Percentiles rank a stretch among this genome's conserved stretches.
Evolutionary conservation across 768 basidiomycete species (phyloP).

Genomic region (Boletus sp.): DNA sequence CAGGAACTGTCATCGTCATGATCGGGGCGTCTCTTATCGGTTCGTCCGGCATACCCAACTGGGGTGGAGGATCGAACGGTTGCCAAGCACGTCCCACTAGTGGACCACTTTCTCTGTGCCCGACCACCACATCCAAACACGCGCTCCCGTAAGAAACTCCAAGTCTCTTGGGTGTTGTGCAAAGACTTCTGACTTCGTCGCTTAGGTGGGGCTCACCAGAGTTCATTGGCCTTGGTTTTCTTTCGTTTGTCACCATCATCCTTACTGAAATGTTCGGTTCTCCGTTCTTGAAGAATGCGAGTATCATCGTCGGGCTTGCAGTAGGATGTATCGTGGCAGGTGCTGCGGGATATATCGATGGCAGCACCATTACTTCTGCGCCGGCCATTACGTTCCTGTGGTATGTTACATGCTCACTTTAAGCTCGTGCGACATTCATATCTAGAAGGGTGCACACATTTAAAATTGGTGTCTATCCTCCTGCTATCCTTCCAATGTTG

Average conservation of each 20-base stretch:
- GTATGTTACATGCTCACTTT: constrained; percentile 26
- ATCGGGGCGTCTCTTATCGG: constrained; percentile 80
- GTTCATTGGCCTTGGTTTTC: constrained; percentile 84
- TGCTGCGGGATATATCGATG: constrained; percentile 73
- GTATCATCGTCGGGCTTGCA: constrained; percentile 69
- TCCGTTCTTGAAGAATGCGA: constrained; percentile 80
- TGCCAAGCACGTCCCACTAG: constrained; percentile 58
- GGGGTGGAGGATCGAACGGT: constrained; percentile 80
- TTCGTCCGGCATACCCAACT: constrained; percentile 68
- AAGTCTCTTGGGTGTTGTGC: neutral
- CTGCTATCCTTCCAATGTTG: constrained; percentile 60
- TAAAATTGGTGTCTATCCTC: constrained; percentile 72
- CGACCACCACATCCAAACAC: constrained; percentile 63
- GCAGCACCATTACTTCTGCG: constrained; percentile 57
- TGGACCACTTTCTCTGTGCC: constrained; percentile 71
- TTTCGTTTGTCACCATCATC: constrained; percentile 74
- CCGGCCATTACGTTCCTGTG: constrained; percentile 83
- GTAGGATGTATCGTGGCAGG: constrained; percentile 83
- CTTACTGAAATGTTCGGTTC: constrained; percentile 80
- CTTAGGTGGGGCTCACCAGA: constrained; percentile 74
- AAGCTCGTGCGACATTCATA: neutral
- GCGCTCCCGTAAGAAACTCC: constrained; percentile 53
- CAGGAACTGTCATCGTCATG: constrained; percentile 75
- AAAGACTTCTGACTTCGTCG: neutral
- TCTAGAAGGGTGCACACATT: constrained; percentile 63